Evolutionary conservation across 2,329 filamentous ascomycete genomes (phyloP), one percentile per base, ranked within the genome.

Genomic region (Leptographium galeiforme): DNA sequence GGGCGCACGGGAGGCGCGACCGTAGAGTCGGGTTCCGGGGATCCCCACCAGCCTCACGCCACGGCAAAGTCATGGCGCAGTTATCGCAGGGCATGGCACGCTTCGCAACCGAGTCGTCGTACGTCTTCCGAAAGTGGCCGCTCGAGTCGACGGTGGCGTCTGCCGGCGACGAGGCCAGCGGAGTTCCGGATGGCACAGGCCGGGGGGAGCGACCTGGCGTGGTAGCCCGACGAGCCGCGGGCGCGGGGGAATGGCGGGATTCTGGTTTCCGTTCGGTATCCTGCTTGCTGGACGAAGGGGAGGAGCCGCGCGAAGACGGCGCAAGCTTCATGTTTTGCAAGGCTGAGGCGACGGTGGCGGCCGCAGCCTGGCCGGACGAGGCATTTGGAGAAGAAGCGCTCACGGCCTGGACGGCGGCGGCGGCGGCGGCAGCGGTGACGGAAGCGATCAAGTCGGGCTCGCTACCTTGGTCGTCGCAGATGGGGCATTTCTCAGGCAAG

Each of bases 61-160:
- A n/a, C 6, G 82, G 82, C 8, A 85, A 66, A 0, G 81, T 85
- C 61, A 85, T 74, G 55, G 81, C 81, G 63, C 82, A 85, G 64
- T 84, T 85, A 57, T 83, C 78, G 63, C 82, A 85, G 25, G 81
- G 81, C 8, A 75, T 78, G 51, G 81, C 78, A 55, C 77, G 76
- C 63, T 76, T 79, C 45, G 77, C 82, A 32, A 81, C 79, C n/a
- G 76, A 77, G 56, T 83, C 79, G 59, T 83, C 79, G 58, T 84
- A 84, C 0, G 80, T 84, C 61, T 75, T 74, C 55, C 73, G 72
- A 59, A 82, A 84, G 30, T 60, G 56, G 62, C 56, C 56, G 45
- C 75, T 77, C 30, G 78, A 79, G 56, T 82, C 79, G 55, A 74
- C 3, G 13, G n/a, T n/a, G 4, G 46, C 18, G 10, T 45, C 46